A percentile compares a stretch with the other conserved stretches of the same genome.
Evolutionary conservation across 2,329 filamentous ascomycete species (phyloP).

Genomic region (Cryoendolithus antarcticus): DNA sequence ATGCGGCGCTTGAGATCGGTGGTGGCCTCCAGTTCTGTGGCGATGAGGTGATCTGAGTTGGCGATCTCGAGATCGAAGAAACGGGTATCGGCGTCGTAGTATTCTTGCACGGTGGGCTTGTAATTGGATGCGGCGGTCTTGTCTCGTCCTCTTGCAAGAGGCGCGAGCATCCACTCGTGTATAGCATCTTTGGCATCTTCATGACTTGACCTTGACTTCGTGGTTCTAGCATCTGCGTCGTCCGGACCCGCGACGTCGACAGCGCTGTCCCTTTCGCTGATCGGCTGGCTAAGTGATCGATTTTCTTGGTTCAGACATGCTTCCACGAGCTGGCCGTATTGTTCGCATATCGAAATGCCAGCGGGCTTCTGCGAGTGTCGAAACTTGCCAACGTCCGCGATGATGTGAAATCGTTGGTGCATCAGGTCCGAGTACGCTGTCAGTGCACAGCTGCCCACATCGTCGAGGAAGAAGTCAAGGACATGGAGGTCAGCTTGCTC

Average conservation of each 20-base stretch:
- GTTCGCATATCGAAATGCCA: conserved; percentile 9
- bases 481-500: conserved; percentile 10
- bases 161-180: conserved; percentile 20
- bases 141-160: conserved; percentile 8
- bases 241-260: conserved; percentile 12
- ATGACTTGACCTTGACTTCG: conserved; percentile 5
- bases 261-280: conserved; percentile 14
- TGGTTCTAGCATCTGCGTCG: conserved; percentile 1
- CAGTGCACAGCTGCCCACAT: conserved; percentile 20
- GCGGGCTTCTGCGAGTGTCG: conserved; percentile 10
- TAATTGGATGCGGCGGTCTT: conserved; percentile 2
- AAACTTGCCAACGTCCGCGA: conserved; percentile 16
- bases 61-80: conserved; percentile 18
- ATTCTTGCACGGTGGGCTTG: conserved; percentile 16
- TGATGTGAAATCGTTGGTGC: conserved; percentile 18
- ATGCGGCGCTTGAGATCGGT: conserved; percentile 76
- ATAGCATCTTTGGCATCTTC: conserved; percentile 16
- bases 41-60: conserved; percentile 14
- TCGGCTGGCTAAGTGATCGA: neutral
- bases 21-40: conserved; percentile 13
- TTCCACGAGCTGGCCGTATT: conserved; percentile 15
- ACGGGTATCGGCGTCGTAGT: conserved; percentile 19
- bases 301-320: conserved; percentile 6
- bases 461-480: conserved; percentile 22
- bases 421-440: conserved; percentile 16